A percentile compares a stretch with the other conserved stretches of the same genome.
These are phyloP conservation scores for Phytophthora ohioensis DNA, from an alignment of 352 stramenopile species.

Conservation along the genomic window DNA sequence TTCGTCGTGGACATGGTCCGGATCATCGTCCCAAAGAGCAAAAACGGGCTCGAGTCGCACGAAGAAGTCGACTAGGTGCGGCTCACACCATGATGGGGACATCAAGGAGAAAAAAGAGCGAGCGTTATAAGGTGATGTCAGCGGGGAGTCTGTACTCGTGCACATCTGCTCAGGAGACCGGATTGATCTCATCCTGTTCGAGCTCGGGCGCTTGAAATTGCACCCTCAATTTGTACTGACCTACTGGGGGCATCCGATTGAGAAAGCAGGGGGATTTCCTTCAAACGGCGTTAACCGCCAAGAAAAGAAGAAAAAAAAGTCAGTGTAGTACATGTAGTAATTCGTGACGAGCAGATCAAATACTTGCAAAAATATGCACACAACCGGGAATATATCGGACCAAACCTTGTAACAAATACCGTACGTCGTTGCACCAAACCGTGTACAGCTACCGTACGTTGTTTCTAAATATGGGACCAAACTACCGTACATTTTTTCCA, in stretches of 20 bases:
- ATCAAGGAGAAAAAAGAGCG: constrained; percentile 75
- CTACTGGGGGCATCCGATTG: constrained; percentile 5
- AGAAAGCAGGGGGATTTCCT: not conserved
- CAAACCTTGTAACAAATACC: too few species aligned
- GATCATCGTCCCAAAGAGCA: constrained; percentile 55
- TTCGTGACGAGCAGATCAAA: too few species aligned
- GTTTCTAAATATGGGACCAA: too few species aligned
- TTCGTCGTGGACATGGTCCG: constrained; percentile 81
- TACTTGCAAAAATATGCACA: too few species aligned
- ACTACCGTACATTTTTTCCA: too few species aligned
- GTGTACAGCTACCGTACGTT: too few species aligned
- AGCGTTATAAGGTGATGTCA: constrained; percentile 49
- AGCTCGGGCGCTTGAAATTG: constrained; percentile 67
- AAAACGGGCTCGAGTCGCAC: constrained; percentile 44
- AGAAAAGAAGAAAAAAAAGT: too few species aligned
- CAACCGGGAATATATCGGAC: too few species aligned
- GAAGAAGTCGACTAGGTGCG: constrained; percentile 31
- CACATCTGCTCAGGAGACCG: constrained; percentile 74
- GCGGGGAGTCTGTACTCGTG: constrained; percentile 51
- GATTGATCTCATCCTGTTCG: constrained; percentile 81
- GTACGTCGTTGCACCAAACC: too few species aligned
- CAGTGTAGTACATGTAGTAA: too few species aligned
- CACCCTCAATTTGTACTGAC: constrained; percentile 22
- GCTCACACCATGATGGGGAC: constrained; percentile 50
- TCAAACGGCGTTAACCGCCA: too few species aligned